These are phyloP conservation scores for Chlamydomonas reinhardtii DNA, from an alignment of 163 green algal genomes.

Conservation along the genomic window DNA sequence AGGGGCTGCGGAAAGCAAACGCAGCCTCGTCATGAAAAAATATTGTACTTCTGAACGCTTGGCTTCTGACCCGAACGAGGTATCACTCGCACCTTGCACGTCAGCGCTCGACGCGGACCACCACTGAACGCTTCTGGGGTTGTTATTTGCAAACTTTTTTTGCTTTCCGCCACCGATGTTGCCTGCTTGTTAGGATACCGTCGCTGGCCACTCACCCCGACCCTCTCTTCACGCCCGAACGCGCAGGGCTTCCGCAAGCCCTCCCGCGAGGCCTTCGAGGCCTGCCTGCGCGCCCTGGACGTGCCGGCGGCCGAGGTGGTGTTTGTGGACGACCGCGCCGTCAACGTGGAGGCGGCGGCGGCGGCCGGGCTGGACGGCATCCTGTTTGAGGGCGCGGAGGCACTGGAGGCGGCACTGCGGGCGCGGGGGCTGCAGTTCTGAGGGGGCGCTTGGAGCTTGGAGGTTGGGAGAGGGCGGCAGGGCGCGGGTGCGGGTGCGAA, in stretches of 20 bases:
- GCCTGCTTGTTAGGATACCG: too few relatives aligned
- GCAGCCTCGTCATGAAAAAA: conserved; percentile 55
- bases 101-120: too few relatives aligned
- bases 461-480: neutral
- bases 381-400: conserved; percentile 62
- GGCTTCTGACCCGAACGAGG: conserved; percentile 65
- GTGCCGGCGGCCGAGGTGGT: conserved; percentile 55
- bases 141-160: too few relatives aligned
- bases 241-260: conserved; percentile 78
- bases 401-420: conserved; percentile 55
- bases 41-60: conserved; percentile 63
- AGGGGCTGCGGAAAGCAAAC: conserved; percentile 57
- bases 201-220: too few relatives aligned
- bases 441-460: neutral
- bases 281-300: conserved; percentile 51
- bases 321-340: conserved; percentile 77
- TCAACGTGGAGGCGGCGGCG: conserved; percentile 74
- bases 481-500: too few relatives aligned
- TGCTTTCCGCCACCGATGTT: too few relatives aligned
- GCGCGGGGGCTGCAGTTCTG: conserved; percentile 55
- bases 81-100: too few relatives aligned
- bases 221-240: too few relatives aligned
- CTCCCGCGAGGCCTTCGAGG: conserved; percentile 62
- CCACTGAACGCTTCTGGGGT: too few relatives aligned
- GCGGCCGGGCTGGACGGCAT: conserved; percentile 67